Conservation (phyloP, 2,329 filamentous ascomycete genomes). For the Neonectria neomacrospora region DNA sequence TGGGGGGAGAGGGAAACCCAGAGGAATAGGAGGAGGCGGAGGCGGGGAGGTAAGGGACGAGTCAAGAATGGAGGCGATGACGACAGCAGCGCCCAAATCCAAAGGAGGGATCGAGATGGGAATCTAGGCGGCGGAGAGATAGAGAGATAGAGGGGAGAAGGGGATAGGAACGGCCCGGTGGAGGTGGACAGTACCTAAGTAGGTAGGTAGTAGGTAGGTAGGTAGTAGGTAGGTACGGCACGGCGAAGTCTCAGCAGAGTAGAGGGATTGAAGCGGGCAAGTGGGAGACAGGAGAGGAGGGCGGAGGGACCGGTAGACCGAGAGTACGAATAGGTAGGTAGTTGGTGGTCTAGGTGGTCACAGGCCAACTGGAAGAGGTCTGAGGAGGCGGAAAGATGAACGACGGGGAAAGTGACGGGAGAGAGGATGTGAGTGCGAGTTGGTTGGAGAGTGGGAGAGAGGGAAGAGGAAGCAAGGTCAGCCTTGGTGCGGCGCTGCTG, state of each 20-base stretch:
- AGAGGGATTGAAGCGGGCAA: conserved; percentile 4
- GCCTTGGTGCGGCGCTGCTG: conserved; percentile 37
- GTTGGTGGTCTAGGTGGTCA: not conserved
- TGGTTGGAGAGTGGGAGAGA: not conserved
- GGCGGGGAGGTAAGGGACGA: conserved; percentile 21
- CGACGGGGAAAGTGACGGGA: conserved; percentile 32
- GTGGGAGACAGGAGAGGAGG: conserved; percentile 24
- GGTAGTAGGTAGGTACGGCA: not conserved
- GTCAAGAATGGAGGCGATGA: conserved; percentile 37
- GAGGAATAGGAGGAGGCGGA: conserved; percentile 10
- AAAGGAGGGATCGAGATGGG: conserved; percentile 32
- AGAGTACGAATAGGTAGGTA: not conserved
- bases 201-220: not conserved
- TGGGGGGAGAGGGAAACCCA: conserved; percentile 3
- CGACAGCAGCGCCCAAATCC: conserved; percentile 38
- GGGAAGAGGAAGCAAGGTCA: conserved; percentile 33
- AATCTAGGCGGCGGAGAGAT: conserved; percentile 32
- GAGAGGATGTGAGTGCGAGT: not conserved
- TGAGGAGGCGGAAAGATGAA: conserved; percentile 37
- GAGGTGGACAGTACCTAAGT: conserved; percentile 27
- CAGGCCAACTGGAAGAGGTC: conserved; percentile 11
- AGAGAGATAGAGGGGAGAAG: conserved; percentile 10
- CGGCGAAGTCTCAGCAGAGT: not conserved
- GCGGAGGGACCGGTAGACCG: not conserved
- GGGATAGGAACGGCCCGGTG: conserved; percentile 40